Conservation (phyloP, 75 land plant species). For the Adiantum capillusveneris region DNA sequence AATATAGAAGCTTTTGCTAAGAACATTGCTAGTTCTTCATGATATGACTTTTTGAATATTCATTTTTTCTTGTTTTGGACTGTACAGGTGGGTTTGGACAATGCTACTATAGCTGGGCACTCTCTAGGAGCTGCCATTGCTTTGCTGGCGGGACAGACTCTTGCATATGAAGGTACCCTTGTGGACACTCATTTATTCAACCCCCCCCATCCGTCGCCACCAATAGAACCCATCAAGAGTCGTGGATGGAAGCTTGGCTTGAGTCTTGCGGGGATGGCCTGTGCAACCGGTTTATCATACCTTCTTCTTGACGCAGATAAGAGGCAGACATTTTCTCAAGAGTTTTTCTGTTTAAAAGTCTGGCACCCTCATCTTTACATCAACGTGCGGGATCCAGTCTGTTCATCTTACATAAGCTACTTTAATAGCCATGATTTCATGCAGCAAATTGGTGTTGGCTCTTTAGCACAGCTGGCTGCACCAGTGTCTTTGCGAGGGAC, state of each 20-base stretch:
- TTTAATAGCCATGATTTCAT: constrained; percentile 41
- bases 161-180: constrained; percentile 31
- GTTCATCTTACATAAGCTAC: constrained; percentile 55
- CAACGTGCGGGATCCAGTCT: constrained; percentile 60
- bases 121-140: constrained; percentile 63
- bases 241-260: constrained; percentile 35
- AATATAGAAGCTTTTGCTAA: no score
- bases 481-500: constrained; percentile 1
- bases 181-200: constrained; percentile 47
- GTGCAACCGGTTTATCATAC: no score
- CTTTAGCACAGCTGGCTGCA: constrained; percentile 38
- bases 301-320: no score
- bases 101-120: constrained; percentile 58
- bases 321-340: no score
- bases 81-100: constrained; percentile 7
- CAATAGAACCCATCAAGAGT: constrained; percentile 45
- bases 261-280: constrained; percentile 21
- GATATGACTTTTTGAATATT: no score
- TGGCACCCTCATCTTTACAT: constrained; percentile 69
- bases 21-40: no score
- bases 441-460: constrained; percentile 42
- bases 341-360: no score
- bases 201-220: constrained; percentile 52
- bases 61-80: no score
- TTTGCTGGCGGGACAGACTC: constrained; percentile 32